Evolutionary conservation across 2,329 filamentous ascomycete genomes (phyloP), one percentile per base, ranked within the genome.

Genomic region (Pseudogymnoascus sp.): DNA sequence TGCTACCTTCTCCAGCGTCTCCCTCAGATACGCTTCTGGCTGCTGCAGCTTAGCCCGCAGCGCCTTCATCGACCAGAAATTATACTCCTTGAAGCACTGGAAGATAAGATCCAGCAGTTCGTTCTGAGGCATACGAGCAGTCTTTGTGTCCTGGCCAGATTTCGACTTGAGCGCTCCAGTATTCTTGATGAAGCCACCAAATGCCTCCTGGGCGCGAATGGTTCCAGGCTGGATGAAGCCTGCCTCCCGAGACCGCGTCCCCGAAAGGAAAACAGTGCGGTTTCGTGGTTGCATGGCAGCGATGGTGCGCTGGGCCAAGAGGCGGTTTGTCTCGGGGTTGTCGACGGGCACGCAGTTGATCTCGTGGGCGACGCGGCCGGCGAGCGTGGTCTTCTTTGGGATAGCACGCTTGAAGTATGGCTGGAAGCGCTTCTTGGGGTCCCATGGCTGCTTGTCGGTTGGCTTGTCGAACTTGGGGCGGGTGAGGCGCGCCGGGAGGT

Each of bases 11-110:
- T 93, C 89, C 68, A 99, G 78, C 0, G 88, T 88, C 73, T 95
- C 86, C 62, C 93, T 91, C 66, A 99, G 84, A 75, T 93, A 97
- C n/a, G 89, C 87, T 74, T 97, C 95, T 1, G 95, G 95, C 77
- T 99, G 95, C 65, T 88, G 84, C 40, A 96, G 84, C 65, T 83
- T 80, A 60, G 86, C 82, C 67, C 91, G 91, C 69, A 99, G 83
- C 4, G 89, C 85, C 72, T 91, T 93, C 81, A 97, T 90, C n/a
- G 89, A 87, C 93, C 93, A 99, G 76, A 95, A 97, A 70, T 88
- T 87, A 80, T 89, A 96, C 71, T 89, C 80, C 63, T 88, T 85
- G 85, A 97, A 99, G 73, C 88, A 89, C 59, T 83, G 78, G 79
- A 93, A 92, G 65, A 99, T 87, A 67, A 85, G 83, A 77, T 97